Evolutionary conservation across 2,329 filamentous ascomycete species (phyloP).

Genomic region (Ceratocystis destructans): DNA sequence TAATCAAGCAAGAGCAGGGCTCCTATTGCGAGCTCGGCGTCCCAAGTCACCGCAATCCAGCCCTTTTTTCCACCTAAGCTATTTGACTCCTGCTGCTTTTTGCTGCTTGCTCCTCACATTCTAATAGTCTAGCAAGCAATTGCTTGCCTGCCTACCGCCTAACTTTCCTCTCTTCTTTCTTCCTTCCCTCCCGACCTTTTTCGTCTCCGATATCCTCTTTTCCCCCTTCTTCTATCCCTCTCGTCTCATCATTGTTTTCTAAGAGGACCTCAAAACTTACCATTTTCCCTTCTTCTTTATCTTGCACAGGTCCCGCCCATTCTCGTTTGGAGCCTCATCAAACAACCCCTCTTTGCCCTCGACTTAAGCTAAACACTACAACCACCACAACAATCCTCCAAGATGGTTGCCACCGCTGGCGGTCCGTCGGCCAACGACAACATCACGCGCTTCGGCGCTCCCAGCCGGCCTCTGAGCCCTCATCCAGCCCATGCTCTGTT

Average conservation of each 20-base stretch:
- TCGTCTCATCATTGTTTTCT: conserved; percentile 5
- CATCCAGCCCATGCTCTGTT: conserved; percentile 81
- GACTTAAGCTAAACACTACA: background rate
- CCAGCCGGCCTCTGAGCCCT: conserved; percentile 83
- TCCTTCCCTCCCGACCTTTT: conserved; percentile 8
- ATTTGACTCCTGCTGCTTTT: background rate
- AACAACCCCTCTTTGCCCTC: conserved; percentile 4
- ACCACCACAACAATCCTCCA: conserved; percentile 11
- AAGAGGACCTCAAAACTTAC: conserved; percentile 6
- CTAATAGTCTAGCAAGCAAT: background rate
- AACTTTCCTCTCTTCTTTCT: background rate
- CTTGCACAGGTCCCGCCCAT: conserved; percentile 15
- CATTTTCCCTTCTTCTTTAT: conserved; percentile 16
- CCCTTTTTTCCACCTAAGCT: background rate
- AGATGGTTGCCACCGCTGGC: conserved; percentile 31
- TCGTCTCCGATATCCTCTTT: conserved; percentile 12
- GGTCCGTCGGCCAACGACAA: conserved; percentile 83
- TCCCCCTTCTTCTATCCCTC: conserved; percentile 7
- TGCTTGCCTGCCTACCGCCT: background rate
- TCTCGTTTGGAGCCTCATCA: conserved; percentile 12
- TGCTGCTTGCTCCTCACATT: background rate
- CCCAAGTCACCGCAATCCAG: background rate
- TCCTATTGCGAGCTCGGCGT: conserved; percentile 5
- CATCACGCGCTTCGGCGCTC: conserved; percentile 88
- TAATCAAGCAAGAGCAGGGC: background rate